phyloP scores from a whole-genome alignment of 176 grass and related monocot species.

The Zizania latifolia region DNA sequence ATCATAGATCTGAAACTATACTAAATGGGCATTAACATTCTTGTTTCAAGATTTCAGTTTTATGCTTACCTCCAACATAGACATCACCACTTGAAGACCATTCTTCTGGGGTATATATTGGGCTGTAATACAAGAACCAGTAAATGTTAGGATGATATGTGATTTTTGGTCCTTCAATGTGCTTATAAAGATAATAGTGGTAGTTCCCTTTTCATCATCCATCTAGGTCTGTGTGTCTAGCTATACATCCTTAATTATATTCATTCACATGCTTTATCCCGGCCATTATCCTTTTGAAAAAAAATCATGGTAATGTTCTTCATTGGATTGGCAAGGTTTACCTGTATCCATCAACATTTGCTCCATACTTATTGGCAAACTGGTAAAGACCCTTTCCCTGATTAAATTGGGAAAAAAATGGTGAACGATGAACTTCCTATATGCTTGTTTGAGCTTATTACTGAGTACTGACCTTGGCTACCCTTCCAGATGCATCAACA shows the following conservation, averaged over 20 bases:
- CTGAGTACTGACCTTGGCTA: constrained; percentile 24
- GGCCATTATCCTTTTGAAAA: not conserved
- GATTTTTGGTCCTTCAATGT: not conserved
- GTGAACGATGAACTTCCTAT: not conserved
- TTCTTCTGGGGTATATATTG: constrained; percentile 41
- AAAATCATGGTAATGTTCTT: not conserved
- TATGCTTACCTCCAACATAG: constrained; percentile 46
- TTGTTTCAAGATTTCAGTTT: not conserved
- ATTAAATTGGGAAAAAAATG: constrained; percentile 16
- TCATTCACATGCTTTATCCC: not conserved
- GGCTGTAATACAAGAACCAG: constrained; percentile 26
- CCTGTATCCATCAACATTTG: constrained; percentile 81
- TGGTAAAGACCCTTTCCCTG: constrained; percentile 81
- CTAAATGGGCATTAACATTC: too few species aligned
- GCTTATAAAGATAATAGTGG: not conserved
- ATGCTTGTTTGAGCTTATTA: not conserved
- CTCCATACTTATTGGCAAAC: constrained; percentile 75
- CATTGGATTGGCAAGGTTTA: not conserved
- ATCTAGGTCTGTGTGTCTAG: not conserved
- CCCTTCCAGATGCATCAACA: constrained; percentile 37
- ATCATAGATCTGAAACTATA: too few species aligned
- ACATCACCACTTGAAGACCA: constrained; percentile 51
- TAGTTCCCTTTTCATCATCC: not conserved
- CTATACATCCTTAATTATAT: not conserved
- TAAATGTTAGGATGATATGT: not conserved